These are phyloP conservation scores for Solanum medicagineum DNA, from an alignment of 257 asterid genomes.

Conservation along the genomic window DNA sequence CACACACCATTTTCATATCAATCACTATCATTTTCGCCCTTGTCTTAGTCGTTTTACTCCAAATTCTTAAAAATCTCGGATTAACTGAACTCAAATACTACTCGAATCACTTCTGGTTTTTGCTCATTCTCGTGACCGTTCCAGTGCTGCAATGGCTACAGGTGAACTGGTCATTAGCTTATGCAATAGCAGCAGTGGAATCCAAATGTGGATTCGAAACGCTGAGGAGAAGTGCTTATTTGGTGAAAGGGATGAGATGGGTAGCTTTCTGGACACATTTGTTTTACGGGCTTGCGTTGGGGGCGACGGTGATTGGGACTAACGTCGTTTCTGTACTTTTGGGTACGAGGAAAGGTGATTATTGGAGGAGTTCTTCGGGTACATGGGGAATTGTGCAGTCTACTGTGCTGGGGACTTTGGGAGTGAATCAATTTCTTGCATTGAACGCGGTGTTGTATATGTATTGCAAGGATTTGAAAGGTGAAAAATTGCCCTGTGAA, in stretches of 20 bases:
- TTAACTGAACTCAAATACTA: not conserved
- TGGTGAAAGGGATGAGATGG: constrained; percentile 3
- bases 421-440: not conserved
- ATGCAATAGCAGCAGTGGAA: not conserved
- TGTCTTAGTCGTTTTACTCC: not conserved
- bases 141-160: not conserved
- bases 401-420: not conserved
- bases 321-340: not conserved
- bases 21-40: not conserved
- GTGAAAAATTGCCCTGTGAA: not conserved
- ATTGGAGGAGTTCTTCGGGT: not conserved
- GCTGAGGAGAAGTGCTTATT: constrained; percentile 1
- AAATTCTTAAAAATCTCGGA: not conserved
- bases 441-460: not conserved
- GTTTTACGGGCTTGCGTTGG: constrained; percentile 25
- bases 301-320: constrained; percentile 21
- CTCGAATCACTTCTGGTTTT: not conserved
- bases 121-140: not conserved
- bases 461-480: not conserved
- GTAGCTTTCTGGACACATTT: not conserved
- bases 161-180: constrained; percentile 1
- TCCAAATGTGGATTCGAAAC: not conserved
- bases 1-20: not conserved
- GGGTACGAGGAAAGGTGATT: constrained; percentile 22
- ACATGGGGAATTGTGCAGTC: too few species aligned